Conservation (phyloP, 306 rosid genomes). For the Lupinus albus region DNA sequence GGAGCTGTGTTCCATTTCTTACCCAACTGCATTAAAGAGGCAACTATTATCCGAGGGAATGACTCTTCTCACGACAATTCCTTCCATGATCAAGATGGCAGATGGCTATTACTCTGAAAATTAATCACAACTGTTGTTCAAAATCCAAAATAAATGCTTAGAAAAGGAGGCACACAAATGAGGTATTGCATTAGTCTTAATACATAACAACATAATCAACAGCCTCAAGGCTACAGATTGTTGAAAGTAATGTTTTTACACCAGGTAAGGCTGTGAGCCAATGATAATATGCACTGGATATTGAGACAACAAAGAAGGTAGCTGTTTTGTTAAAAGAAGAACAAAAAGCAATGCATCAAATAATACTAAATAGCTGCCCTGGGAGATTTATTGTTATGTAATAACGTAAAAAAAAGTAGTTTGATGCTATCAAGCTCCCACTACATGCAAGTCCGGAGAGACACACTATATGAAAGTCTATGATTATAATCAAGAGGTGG, state of each 20-base stretch:
- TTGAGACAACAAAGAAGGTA: background rate
- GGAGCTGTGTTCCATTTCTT: constrained; percentile 29
- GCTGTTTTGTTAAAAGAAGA: background rate
- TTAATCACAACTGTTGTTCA: constrained; percentile 25
- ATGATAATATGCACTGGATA: too few relatives aligned
- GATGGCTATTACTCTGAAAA: constrained; percentile 43
- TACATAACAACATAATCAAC: background rate
- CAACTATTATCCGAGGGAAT: constrained; percentile 90
- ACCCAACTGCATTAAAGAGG: constrained; percentile 97
- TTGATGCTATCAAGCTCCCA: background rate
- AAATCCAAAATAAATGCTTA: constrained; percentile 2
- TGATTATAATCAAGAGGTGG: background rate
- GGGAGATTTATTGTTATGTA: background rate
- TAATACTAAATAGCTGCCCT: background rate
- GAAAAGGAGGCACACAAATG: background rate
- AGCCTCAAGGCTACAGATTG: constrained; percentile 1
- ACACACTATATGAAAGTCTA: background rate
- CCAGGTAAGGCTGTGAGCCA: background rate
- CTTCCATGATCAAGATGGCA: constrained; percentile 61
- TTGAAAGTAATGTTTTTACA: background rate
- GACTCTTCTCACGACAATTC: constrained; percentile 72
- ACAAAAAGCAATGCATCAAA: background rate
- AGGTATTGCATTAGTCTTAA: background rate
- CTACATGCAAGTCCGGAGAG: background rate
- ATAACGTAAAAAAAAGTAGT: background rate